phyloP scores from a whole-genome alignment of 257 asterid species.

The Hygrophila difformis region DNA sequence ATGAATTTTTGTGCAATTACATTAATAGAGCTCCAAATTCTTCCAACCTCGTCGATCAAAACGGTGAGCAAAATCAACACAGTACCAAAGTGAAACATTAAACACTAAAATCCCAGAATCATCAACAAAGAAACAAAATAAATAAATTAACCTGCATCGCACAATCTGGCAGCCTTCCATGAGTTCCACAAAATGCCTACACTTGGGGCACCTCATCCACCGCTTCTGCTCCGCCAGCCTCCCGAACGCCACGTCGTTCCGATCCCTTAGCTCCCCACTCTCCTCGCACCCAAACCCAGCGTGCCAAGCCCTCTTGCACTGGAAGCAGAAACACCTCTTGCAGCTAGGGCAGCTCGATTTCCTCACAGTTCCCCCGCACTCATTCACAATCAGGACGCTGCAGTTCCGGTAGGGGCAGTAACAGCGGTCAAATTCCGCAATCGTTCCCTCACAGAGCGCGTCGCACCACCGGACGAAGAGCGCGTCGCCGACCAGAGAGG shows the following conservation, averaged over 20 bases:
- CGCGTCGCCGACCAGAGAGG: slow-evolving; percentile 21
- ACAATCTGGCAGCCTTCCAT: slow-evolving; percentile 43
- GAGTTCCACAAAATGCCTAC: slow-evolving; percentile 57
- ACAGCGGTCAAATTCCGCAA: slow-evolving; percentile 26
- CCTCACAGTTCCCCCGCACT: slow-evolving; percentile 53
- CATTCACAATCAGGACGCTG: slow-evolving; percentile 45
- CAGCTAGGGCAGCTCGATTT: slow-evolving; percentile 53
- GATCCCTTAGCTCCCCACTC: slow-evolving; percentile 34
- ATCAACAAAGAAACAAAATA: too few species aligned
- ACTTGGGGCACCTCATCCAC: slow-evolving; percentile 70
- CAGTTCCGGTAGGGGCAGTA: slow-evolving; percentile 57
- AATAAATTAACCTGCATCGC: slow-evolving; percentile 43
- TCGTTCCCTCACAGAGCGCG: slow-evolving; percentile 40
- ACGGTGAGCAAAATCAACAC: background rate
- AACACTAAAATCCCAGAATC: too few species aligned
- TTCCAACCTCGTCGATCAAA: background rate
- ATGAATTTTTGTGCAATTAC: too few species aligned
- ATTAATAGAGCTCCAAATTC: too few species aligned
- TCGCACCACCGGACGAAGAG: slow-evolving; percentile 72
- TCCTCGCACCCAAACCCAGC: slow-evolving; percentile 53
- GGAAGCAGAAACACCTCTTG: slow-evolving; percentile 42
- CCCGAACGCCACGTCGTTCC: slow-evolving; percentile 43
- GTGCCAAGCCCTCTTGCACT: slow-evolving; percentile 50
- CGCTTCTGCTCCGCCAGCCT: slow-evolving; percentile 39
- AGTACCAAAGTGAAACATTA: too few species aligned